Conservation (phyloP, 192 early-diverging fungal species). For the Coemansia biformis region DNA sequence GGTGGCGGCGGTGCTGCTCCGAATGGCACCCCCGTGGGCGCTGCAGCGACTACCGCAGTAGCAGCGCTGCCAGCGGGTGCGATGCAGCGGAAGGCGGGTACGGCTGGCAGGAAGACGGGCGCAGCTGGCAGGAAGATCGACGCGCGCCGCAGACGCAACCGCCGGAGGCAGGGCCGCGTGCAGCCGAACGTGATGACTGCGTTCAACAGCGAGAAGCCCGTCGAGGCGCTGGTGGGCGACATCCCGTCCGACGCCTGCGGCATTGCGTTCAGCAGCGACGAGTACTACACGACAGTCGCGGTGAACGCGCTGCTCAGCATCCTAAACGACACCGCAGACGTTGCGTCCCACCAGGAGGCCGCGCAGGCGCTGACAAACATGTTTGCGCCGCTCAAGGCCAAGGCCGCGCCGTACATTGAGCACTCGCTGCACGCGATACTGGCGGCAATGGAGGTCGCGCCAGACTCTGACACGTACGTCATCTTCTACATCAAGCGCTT, state of each 20-base stretch:
- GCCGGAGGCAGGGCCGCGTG: slow-evolving; percentile 3
- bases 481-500: slow-evolving; percentile 90
- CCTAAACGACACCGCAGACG: slow-evolving; percentile 73
- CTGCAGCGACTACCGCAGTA: not conserved
- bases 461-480: slow-evolving; percentile 54
- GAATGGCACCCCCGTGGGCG: not conserved
- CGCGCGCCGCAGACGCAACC: not conserved
- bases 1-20: not conserved
- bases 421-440: slow-evolving; percentile 81
- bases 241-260: slow-evolving; percentile 25
- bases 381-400: slow-evolving; percentile 68
- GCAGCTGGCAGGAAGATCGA: too few species aligned
- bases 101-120: too few species aligned
- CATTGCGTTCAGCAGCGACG: slow-evolving; percentile 51
- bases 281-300: slow-evolving; percentile 89
- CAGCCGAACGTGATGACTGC: slow-evolving; percentile 27
- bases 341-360: slow-evolving; percentile 76
- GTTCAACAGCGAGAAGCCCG: slow-evolving; percentile 22
- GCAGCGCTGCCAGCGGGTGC: too few species aligned
- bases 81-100: too few species aligned
- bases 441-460: slow-evolving; percentile 77
- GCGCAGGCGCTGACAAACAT: slow-evolving; percentile 91
- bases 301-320: slow-evolving; percentile 87
- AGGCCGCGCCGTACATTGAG: slow-evolving; percentile 15
- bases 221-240: slow-evolving; percentile 22